These are phyloP conservation scores for Chlorociboria aeruginascens DNA, from an alignment of 495 filamentous ascomycete species.

Conservation along the genomic window DNA sequence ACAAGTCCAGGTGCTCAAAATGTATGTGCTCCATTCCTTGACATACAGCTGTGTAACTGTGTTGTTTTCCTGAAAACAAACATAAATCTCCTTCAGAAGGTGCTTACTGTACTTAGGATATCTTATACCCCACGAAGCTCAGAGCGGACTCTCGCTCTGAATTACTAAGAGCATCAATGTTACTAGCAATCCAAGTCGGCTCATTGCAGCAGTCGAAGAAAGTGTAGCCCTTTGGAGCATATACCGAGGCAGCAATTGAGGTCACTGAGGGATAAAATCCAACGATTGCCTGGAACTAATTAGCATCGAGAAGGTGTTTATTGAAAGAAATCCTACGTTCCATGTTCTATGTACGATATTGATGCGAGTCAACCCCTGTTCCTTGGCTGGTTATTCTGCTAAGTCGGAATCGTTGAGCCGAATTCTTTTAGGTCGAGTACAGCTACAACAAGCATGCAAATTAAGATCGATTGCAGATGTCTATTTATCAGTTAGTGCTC, in stretches of 20 bases:
- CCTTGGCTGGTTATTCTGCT: conserved; percentile 19
- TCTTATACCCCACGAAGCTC: too few relatives aligned
- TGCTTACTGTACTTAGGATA: too few relatives aligned
- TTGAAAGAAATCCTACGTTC: conserved; percentile 24
- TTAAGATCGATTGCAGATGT: not conserved
- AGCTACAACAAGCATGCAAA: not conserved
- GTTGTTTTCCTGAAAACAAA: too few relatives aligned
- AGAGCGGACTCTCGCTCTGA: too few relatives aligned
- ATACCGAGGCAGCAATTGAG: conserved; percentile 25
- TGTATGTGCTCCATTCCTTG: too few relatives aligned
- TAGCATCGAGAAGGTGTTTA: conserved; percentile 29
- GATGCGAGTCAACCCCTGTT: conserved; percentile 17
- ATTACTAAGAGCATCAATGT: not conserved
- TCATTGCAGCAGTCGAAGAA: conserved; percentile 28
- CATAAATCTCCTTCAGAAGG: too few relatives aligned
- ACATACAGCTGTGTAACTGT: too few relatives aligned
- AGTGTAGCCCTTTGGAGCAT: conserved; percentile 21
- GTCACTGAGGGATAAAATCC: conserved; percentile 15
- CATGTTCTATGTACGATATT: conserved; percentile 22
- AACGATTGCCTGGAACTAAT: not conserved
- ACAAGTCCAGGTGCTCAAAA: too few relatives aligned
- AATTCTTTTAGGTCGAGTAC: too few relatives aligned
- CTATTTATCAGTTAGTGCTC: too few relatives aligned
- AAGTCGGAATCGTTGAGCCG: not conserved
- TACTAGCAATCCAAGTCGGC: not conserved